Percentiles rank a stretch among this genome's conserved stretches.
Evolutionary conservation across 805 yeast species (phyloP).

Genomic region (Yamadazyma sp.): DNA sequence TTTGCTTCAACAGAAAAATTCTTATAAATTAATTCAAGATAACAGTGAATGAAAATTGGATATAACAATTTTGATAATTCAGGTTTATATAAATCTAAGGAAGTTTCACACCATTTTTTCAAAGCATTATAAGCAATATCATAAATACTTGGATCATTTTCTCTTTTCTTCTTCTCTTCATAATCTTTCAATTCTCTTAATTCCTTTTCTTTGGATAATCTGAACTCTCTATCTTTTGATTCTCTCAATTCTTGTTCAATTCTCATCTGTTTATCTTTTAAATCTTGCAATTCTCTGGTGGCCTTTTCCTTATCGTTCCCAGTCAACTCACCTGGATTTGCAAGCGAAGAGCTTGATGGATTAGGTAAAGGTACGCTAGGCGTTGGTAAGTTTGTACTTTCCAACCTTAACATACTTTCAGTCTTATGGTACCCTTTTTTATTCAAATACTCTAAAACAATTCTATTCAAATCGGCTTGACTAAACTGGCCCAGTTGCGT

Average conservation of each 20-base stretch:
- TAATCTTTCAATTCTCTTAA: constrained; percentile 35
- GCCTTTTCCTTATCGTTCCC: constrained; percentile 26
- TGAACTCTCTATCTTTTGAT: constrained; percentile 34
- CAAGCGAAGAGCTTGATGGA: constrained; percentile 39
- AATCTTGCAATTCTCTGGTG: constrained; percentile 31
- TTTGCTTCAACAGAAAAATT: constrained; percentile 61
- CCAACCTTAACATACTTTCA: constrained; percentile 90
- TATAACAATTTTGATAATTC: constrained; percentile 80
- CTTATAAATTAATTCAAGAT: constrained; percentile 71
- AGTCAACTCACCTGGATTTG: constrained; percentile 31
- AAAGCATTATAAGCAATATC: constrained; percentile 77
- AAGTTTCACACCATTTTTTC: constrained; percentile 85
- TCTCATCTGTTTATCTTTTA: constrained; percentile 29
- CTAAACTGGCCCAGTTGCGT: constrained; percentile 50
- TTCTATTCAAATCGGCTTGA: constrained; percentile 84
- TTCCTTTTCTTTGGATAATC: constrained; percentile 38
- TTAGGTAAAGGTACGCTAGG: constrained; percentile 49
- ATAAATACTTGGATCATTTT: constrained; percentile 67
- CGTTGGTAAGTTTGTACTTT: constrained; percentile 61
- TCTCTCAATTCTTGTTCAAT: constrained; percentile 39
- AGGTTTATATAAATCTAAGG: constrained; percentile 86
- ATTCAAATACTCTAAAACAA: constrained; percentile 87
- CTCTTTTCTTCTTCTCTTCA: constrained; percentile 43
- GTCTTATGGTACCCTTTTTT: constrained; percentile 94
- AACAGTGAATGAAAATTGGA: constrained; percentile 91